phyloP scores from a whole-genome alignment of 352 stramenopile species.

The Phytopythium montanum region DNA sequence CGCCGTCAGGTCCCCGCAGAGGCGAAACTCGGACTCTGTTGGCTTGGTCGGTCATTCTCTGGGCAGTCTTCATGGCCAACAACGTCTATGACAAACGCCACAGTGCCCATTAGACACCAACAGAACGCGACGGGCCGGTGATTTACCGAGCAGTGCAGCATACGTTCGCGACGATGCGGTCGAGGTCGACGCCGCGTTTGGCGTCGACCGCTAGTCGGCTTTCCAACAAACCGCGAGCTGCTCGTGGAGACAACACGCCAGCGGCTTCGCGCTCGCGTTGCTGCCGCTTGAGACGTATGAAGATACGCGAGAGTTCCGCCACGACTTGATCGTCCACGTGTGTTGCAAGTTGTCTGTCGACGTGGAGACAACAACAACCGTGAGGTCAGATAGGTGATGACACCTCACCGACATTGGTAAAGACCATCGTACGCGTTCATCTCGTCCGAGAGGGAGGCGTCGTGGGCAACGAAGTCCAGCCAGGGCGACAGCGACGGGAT shows the following conservation, averaged over 20 bases:
- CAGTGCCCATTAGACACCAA: neutral
- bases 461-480: constrained; percentile 34
- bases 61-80: neutral
- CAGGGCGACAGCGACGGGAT: constrained; percentile 48
- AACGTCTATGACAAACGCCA: neutral
- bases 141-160: neutral
- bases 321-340: constrained; percentile 38
- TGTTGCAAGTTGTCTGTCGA: constrained; percentile 32
- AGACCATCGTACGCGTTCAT: constrained; percentile 20
- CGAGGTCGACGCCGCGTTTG: constrained; percentile 48
- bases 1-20: neutral
- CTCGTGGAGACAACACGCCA: constrained; percentile 38
- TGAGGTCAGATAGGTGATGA: neutral
- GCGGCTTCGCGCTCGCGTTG: constrained; percentile 34
- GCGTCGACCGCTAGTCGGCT: constrained; percentile 59
- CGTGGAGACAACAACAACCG: neutral
- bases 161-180: constrained; percentile 42
- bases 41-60: neutral
- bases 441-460: constrained; percentile 42
- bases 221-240: constrained; percentile 44
- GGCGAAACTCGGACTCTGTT: neutral
- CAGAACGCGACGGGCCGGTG: no score
- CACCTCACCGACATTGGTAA: neutral
- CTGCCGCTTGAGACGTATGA: constrained; percentile 37
- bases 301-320: constrained; percentile 35